Evolutionary conservation across 176 grass and related monocot genomes (phyloP), one percentile per base, ranked within the genome.

Genomic region (Bonia amplexicaulis): DNA sequence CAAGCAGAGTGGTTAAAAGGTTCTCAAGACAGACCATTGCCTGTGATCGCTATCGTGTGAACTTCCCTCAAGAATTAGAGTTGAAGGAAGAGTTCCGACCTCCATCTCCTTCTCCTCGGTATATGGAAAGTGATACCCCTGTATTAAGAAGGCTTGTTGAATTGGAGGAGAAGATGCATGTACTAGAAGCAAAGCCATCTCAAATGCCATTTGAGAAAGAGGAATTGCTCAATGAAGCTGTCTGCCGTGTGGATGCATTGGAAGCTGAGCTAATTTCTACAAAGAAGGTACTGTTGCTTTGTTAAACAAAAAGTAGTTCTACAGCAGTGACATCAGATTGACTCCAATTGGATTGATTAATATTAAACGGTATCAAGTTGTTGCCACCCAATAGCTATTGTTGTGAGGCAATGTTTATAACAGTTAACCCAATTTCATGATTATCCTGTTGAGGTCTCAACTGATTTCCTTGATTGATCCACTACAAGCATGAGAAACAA

Each of bases 181-280:
- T 48, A 62, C 85, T 99, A 78, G 88, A 99, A 89, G 40, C 83
- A 85, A 92, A 94, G 71, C 88, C 90, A 74, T 89, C 91, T 61
- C 63, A 96, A 80, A 87, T 99, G 90, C 96, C 96, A 73, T 53
- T 51, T 42, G 93, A 99, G 74, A 96, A 96, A 77, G 91, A 92
- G 78, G 96, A 94, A 76, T 59, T 92, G 81, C 90, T 99, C 68
- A 82, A 91, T 66, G 79, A 86, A 71, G 80, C 93, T 22, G 55
- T 92, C 35, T 19, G 49, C 31, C 92, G 96, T 52, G 91, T 96
- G 35, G 91, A 96, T 84, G 93, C 88, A 51, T 90, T 99, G 79
- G 96, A 99, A 89, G 93, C 93, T 79, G 96, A 99, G 71, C 86
- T 96, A 45, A 99, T 96, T 75, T 85, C 93, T 76, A 91, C 92